phyloP scores from a whole-genome alignment of 1,139 yeast species.

The Sporopachydermia cereana region DNA sequence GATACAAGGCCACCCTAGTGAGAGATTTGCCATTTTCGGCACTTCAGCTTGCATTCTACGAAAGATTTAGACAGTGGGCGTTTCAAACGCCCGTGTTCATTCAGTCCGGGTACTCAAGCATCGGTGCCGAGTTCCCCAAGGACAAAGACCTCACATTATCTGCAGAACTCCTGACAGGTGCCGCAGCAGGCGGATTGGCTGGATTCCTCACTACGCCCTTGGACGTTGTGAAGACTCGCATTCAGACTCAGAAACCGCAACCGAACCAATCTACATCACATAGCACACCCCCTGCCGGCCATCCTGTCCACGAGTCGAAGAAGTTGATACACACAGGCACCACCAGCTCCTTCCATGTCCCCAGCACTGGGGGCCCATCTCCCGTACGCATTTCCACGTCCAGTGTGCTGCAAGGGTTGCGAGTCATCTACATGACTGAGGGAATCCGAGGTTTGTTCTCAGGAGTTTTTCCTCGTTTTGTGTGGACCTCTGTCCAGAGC shows the following conservation, averaged over 20 bases:
- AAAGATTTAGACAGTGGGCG: slow-evolving; percentile 61
- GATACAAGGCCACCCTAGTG: slow-evolving; percentile 85
- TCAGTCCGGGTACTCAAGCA: slow-evolving; percentile 20
- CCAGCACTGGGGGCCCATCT: slow-evolving; percentile 3
- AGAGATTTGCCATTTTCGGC: slow-evolving; percentile 95
- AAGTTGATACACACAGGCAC: not conserved
- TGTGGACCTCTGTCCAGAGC: slow-evolving; percentile 95
- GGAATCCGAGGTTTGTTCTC: slow-evolving; percentile 75
- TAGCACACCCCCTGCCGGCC: not conserved
- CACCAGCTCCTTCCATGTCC: not conserved
- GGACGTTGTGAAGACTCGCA: slow-evolving; percentile 88
- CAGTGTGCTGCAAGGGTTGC: slow-evolving; percentile 53
- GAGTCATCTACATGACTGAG: slow-evolving; percentile 57
- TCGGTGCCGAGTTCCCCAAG: slow-evolving; percentile 26
- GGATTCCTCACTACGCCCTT: slow-evolving; percentile 69
- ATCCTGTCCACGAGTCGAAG: not conserved
- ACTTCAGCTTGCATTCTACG: slow-evolving; percentile 90
- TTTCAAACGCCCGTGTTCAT: slow-evolving; percentile 24
- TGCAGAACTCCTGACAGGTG: slow-evolving; percentile 75
- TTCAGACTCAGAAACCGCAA: slow-evolving; percentile 54
- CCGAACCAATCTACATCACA: not conserved
- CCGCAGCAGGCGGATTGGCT: slow-evolving; percentile 93
- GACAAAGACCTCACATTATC: slow-evolving; percentile 39
- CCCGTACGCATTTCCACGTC: slow-evolving; percentile 23
- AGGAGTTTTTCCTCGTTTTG: slow-evolving; percentile 92